A percentile compares a stretch with the other conserved stretches of the same genome.
Conservation (phyloP, 2,329 filamentous ascomycete species). For the Cercospora sesami region DNA sequence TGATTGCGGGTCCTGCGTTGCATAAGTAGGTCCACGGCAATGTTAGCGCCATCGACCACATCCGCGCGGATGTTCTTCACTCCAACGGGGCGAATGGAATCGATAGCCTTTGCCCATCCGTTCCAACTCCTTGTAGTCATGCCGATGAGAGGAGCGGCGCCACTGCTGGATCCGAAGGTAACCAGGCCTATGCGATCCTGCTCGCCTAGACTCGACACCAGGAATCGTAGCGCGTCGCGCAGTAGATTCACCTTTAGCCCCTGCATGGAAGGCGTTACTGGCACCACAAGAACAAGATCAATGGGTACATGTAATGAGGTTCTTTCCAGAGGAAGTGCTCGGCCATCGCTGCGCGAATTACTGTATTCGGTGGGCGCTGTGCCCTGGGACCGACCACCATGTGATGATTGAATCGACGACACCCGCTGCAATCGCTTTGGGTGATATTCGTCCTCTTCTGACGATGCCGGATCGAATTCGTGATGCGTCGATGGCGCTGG, state of each 20-base stretch:
- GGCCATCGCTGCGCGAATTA: slow-evolving; percentile 54
- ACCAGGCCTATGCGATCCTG: slow-evolving; percentile 95
- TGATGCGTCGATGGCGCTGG: slow-evolving; percentile 58
- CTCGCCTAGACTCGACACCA: slow-evolving; percentile 85
- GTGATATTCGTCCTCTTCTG: slow-evolving; percentile 41
- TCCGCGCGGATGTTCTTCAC: slow-evolving; percentile 96
- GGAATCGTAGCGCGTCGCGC: slow-evolving; percentile 85
- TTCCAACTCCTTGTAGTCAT: slow-evolving; percentile 96
- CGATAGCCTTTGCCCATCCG: slow-evolving; percentile 83
- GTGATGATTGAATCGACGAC: slow-evolving; percentile 79
- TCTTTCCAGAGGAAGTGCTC: slow-evolving; percentile 49
- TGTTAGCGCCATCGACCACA: slow-evolving; percentile 95
- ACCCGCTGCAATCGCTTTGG: slow-evolving; percentile 62
- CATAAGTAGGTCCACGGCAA: slow-evolving; percentile 98
- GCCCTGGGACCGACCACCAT: slow-evolving; percentile 78
- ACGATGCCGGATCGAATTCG: slow-evolving; percentile 76
- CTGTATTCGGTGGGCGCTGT: slow-evolving; percentile 94
- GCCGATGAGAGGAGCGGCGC: slow-evolving; percentile 91
- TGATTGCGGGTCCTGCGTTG: slow-evolving; percentile 95
- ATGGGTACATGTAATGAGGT: slow-evolving; percentile 79
- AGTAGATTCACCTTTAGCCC: slow-evolving; percentile 97
- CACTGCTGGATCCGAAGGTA: slow-evolving; percentile 91
- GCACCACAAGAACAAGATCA: slow-evolving; percentile 94
- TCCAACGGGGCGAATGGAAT: slow-evolving; percentile 86
- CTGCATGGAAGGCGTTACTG: slow-evolving; percentile 97